These are phyloP conservation scores for Aspergillus brunneoviolaceus DNA, from an alignment of 2,329 filamentous ascomycete species.

Conservation along the genomic window DNA sequence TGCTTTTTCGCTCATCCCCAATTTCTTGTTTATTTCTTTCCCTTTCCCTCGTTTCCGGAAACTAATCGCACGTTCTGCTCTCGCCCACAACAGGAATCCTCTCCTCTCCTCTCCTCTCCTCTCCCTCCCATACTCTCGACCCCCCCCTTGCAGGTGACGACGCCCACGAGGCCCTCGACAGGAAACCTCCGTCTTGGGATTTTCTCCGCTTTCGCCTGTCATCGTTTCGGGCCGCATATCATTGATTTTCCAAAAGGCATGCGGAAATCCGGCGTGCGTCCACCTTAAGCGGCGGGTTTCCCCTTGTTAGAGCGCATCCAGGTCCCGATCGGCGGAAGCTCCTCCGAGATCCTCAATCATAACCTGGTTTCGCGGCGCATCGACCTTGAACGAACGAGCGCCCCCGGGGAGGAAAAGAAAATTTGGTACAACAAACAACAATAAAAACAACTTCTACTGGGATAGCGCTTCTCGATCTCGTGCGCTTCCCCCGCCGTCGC, in stretches of 20 bases:
- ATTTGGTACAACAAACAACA: not conserved
- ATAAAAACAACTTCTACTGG: not conserved
- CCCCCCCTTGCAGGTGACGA: constrained; percentile 8
- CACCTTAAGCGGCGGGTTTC: constrained; percentile 25
- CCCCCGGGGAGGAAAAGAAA: not conserved
- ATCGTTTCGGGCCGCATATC: constrained; percentile 1
- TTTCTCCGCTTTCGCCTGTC: constrained; percentile 9
- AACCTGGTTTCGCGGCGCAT: not conserved
- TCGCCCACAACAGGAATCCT: not conserved
- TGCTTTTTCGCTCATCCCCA: not conserved
- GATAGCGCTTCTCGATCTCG: not conserved
- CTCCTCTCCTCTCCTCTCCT: not conserved
- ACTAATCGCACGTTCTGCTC: constrained; percentile 1
- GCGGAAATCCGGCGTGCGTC: constrained; percentile 8
- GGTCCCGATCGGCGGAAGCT: constrained; percentile 9
- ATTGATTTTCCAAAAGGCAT: constrained; percentile 5
- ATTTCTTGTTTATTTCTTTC: not conserved
- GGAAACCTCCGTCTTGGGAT: constrained; percentile 1
- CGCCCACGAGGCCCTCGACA: constrained; percentile 3
- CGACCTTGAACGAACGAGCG: not conserved
- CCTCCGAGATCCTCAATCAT: constrained; percentile 1
- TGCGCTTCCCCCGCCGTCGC: not conserved
- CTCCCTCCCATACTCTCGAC: not conserved
- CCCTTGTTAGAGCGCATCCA: constrained; percentile 23
- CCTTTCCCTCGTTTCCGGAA: not conserved